Percentiles rank a stretch among this genome's conserved stretches.
Evolutionary conservation across 495 filamentous ascomycete genomes (phyloP).

Genomic region (Xylaria bambusicola): DNA sequence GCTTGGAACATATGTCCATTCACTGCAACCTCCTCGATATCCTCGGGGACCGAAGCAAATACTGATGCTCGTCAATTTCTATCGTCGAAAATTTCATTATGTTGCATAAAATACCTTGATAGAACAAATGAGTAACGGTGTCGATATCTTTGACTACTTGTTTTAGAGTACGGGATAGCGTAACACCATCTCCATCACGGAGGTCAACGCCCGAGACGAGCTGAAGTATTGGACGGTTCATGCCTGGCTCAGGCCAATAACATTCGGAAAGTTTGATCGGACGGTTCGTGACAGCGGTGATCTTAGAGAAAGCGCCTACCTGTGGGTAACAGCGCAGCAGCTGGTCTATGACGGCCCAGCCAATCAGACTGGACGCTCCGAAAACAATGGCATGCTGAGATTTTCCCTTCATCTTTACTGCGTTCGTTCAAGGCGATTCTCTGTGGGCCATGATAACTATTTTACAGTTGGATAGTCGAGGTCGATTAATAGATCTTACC

Average conservation of each 20-base stretch:
- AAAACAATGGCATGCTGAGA: constrained; percentile 7
- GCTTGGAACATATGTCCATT: constrained; percentile 6
- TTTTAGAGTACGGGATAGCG: not conserved
- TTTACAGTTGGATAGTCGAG: not conserved
- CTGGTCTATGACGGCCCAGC: constrained; percentile 14
- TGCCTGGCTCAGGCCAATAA: not conserved
- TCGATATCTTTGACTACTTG: not conserved
- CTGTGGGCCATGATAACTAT: not conserved
- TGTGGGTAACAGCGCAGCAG: constrained; percentile 3
- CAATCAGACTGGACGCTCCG: constrained; percentile 12
- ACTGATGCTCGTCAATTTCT: not conserved
- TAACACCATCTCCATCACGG: not conserved
- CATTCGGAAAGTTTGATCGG: not conserved
- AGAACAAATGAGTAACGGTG: constrained; percentile 9
- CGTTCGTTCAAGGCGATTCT: not conserved
- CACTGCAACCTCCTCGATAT: constrained; percentile 10
- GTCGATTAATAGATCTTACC: not conserved
- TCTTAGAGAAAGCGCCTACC: not conserved
- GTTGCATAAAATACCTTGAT: not conserved
- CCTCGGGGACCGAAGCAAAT: not conserved
- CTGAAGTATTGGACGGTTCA: not conserved
- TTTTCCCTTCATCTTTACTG: not conserved
- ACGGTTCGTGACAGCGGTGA: constrained; percentile 14
- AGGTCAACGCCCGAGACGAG: constrained; percentile 13
- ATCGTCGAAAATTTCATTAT: not conserved